A percentile compares a stretch with the other conserved stretches of the same genome.
These are phyloP conservation scores for Astragalus membranaceus DNA, from an alignment of 306 rosid species.

Conservation along the genomic window DNA sequence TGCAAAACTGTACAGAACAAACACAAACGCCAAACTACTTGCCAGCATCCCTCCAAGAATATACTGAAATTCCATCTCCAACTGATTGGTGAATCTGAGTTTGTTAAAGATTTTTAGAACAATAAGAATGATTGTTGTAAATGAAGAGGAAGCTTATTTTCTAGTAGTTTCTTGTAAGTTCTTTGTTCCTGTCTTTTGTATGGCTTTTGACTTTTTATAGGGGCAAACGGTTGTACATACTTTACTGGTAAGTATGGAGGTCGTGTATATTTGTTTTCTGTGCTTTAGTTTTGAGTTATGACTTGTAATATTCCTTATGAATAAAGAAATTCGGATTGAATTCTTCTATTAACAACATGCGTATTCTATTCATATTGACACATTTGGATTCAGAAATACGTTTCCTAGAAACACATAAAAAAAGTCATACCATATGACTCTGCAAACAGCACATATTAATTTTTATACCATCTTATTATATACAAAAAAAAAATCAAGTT, in stretches of 20 bases:
- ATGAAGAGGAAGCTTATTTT: background rate
- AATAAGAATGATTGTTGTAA: background rate
- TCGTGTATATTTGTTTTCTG: background rate
- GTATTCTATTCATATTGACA: background rate
- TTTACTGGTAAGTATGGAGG: constrained; percentile 12
- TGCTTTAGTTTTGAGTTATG: background rate
- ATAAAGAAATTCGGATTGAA: background rate
- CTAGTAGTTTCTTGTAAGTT: background rate
- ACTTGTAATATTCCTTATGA: background rate
- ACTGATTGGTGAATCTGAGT: background rate
- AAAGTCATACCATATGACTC: background rate
- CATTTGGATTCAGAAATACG: background rate
- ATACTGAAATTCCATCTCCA: constrained; percentile 41
- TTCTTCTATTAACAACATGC: background rate
- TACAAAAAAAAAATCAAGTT: too few species aligned
- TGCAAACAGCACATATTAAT: background rate
- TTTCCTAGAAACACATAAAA: background rate
- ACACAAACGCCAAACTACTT: constrained; percentile 27
- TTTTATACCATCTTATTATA: too few species aligned
- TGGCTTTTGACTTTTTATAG: constrained; percentile 5
- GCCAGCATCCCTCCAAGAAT: constrained; percentile 38
- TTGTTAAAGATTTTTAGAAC: background rate
- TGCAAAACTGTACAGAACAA: constrained; percentile 25
- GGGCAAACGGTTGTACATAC: constrained; percentile 4
- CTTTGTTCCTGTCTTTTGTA: background rate